Evolutionary conservation across 2,329 filamentous ascomycete genomes (phyloP), one percentile per base, ranked within the genome.

Genomic region (Samsoniella hepiali): DNA sequence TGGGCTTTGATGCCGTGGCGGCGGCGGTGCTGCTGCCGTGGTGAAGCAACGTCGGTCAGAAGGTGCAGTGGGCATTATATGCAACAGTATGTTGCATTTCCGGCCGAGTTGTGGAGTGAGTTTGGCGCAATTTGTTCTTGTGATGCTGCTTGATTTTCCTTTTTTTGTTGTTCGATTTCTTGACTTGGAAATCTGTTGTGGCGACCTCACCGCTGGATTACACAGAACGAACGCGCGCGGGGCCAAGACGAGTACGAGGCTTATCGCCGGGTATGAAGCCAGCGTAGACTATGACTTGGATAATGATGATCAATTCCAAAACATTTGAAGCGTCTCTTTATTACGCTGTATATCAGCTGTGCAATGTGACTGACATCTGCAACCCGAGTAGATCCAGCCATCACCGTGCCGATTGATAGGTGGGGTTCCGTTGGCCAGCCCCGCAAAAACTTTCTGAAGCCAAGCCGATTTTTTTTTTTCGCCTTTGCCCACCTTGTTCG

Each of bases 31-130:
- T 22, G 22, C 22, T 22, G 22, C 22, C 22, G 29, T 40, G 38
- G 57, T 36, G 13, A 31, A 22, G 38, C 58, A 61, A 61, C 49
- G 58, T 61, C 49, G 34, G n/a, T 32, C 58, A 61, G 49, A 61
- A 50, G 58, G 49, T 61, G 44, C 58, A 61, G 58, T 61, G 58
- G 58, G 58, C 44, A 61, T 61, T 61, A 53, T 54, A 61, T 54
- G 49, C 36, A 47, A 61, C 49, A 45, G 29, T 54, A 36, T 53
- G 49, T 61, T 40, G 38, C 38, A 54, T 61, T 54, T 61, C 49
- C 29, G 49, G 10, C n/a, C 27, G 49, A 54, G 49, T 61, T 61
- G 58, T 7, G 31, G 42, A 5, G n/a, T 22, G 34, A 17, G n/a
- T 36, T 8, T n/a, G 36, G 49, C 49, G 34, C 2, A 42, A 32